Percentiles rank a stretch among this genome's conserved stretches.
Conservation (phyloP, 1,284 basidiomycete species). For the Ustilago sp. region DNA sequence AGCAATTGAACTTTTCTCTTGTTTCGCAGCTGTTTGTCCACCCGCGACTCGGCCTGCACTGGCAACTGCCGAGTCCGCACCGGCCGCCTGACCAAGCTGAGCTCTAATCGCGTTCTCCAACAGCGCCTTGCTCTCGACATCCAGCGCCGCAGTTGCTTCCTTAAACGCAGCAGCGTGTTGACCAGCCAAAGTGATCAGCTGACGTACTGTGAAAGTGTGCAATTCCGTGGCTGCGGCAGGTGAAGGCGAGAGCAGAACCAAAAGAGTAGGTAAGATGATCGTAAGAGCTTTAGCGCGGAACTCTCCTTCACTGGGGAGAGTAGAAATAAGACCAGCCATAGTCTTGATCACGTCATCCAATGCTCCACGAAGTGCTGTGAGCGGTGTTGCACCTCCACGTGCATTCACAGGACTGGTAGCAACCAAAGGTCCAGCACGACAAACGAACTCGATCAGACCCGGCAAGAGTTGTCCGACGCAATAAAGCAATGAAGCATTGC, state of each 20-base stretch:
- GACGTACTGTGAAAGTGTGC: slow-evolving; percentile 78
- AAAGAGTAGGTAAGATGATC: slow-evolving; percentile 82
- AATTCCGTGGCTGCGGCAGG: slow-evolving; percentile 71
- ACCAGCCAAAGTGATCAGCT: slow-evolving; percentile 82
- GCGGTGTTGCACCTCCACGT: slow-evolving; percentile 3
- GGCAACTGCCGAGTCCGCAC: not conserved
- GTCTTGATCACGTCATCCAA: slow-evolving; percentile 85
- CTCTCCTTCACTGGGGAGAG: slow-evolving; percentile 31
- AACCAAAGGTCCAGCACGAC: slow-evolving; percentile 72
- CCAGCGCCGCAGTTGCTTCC: slow-evolving; percentile 81
- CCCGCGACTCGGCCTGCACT: not conserved
- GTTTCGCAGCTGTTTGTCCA: slow-evolving; percentile 2
- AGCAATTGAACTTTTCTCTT: slow-evolving; percentile 38
- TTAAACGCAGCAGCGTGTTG: slow-evolving; percentile 83
- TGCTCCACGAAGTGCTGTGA: slow-evolving; percentile 73
- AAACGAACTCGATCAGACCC: slow-evolving; percentile 80
- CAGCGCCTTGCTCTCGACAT: slow-evolving; percentile 74
- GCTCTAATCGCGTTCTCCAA: slow-evolving; percentile 79
- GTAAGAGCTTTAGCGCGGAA: slow-evolving; percentile 76
- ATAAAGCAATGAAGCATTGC: slow-evolving; percentile 78
- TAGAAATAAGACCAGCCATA: slow-evolving; percentile 74
- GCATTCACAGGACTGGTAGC: not conserved
- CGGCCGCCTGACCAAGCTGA: slow-evolving; percentile 27
- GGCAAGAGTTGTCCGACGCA: slow-evolving; percentile 82
- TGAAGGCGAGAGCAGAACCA: slow-evolving; percentile 75